phyloP scores from a whole-genome alignment of 257 asterid genomes.

The Primulina huaijiensis region DNA sequence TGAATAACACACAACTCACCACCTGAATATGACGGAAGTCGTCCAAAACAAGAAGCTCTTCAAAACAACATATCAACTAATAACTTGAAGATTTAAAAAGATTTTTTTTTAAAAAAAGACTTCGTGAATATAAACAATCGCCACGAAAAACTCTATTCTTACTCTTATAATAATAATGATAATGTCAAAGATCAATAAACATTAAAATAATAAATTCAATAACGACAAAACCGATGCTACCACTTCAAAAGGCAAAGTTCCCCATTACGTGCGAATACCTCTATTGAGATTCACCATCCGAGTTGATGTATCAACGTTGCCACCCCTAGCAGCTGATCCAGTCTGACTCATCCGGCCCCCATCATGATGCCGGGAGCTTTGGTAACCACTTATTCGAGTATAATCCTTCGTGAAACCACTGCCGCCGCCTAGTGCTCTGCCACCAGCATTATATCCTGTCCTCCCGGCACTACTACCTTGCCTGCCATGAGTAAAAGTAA shows the following conservation, averaged over 20 bases:
- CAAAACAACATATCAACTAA: neutral
- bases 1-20: no score
- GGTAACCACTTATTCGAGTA: constrained; percentile 50
- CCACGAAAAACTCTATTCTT: neutral
- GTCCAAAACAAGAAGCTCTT: neutral
- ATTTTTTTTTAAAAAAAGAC: no score
- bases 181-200: neutral
- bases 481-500: constrained; percentile 66
- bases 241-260: neutral
- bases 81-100: no score
- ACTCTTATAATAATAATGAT: neutral
- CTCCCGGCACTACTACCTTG: constrained; percentile 64
- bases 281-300: constrained; percentile 88
- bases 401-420: constrained; percentile 49
- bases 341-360: constrained; percentile 54
- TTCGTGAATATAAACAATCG: neutral
- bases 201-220: no score
- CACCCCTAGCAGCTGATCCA: constrained; percentile 51
- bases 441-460: constrained; percentile 43
- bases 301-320: constrained; percentile 56
- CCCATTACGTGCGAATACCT: constrained; percentile 49
- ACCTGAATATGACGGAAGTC: neutral
- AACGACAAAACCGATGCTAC: neutral
- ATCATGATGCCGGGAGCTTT: constrained; percentile 36
- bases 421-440: constrained; percentile 31